phyloP scores from a whole-genome alignment of 148 eudicot genomes.

The Bassia scoparia region DNA sequence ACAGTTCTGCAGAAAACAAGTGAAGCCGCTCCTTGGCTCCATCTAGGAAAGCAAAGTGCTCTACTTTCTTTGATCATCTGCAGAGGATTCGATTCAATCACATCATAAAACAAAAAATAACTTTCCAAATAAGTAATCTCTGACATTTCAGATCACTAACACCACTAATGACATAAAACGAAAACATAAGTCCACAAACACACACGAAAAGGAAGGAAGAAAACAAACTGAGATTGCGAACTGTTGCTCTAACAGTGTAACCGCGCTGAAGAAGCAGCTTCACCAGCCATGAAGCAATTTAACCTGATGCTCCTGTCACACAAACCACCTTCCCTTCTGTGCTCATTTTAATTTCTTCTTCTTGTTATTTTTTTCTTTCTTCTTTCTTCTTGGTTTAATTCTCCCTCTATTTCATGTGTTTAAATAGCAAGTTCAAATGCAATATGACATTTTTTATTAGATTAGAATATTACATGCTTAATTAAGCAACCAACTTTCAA shows the following conservation, averaged over 20 bases:
- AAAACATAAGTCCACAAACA: not conserved
- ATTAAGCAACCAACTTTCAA: too few relatives aligned
- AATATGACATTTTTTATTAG: too few relatives aligned
- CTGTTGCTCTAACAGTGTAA: constrained; percentile 18
- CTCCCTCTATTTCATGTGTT: too few relatives aligned
- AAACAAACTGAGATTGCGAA: constrained; percentile 4
- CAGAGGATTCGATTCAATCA: too few relatives aligned
- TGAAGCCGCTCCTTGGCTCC: constrained; percentile 42
- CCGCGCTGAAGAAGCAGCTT: constrained; percentile 33
- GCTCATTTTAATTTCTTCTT: constrained; percentile 13
- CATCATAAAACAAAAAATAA: too few relatives aligned
- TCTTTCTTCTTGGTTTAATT: not conserved
- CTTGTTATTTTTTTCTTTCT: not conserved
- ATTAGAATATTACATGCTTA: too few relatives aligned
- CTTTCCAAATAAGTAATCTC: too few relatives aligned
- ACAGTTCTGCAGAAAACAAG: constrained; percentile 33
- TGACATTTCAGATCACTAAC: too few relatives aligned
- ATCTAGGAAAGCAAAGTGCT: constrained; percentile 33
- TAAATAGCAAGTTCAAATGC: too few relatives aligned
- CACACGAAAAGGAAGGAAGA: not conserved
- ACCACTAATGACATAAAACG: too few relatives aligned
- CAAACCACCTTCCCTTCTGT: constrained; percentile 27
- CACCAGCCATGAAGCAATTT: constrained; percentile 44
- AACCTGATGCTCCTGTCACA: constrained; percentile 39
- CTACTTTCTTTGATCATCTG: constrained; percentile 33